A percentile compares a stretch with the other conserved stretches of the same genome.
These are phyloP conservation scores for Phaffia australis DNA, from an alignment of 768 basidiomycete species.

Conservation along the genomic window DNA sequence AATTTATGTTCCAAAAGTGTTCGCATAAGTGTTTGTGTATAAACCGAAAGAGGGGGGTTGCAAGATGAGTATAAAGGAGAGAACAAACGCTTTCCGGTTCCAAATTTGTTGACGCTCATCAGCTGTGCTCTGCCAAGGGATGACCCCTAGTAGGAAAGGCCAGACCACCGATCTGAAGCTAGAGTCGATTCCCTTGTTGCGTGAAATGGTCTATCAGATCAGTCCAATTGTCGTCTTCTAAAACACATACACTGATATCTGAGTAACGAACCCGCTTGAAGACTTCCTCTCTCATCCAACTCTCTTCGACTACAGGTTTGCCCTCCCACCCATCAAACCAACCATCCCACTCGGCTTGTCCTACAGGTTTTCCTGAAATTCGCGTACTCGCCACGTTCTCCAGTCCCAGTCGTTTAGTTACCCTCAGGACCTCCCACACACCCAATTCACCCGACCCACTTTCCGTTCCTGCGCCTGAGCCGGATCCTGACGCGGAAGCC, in stretches of 20 bases:
- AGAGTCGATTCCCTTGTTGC: constrained; percentile 46
- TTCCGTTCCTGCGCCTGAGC: constrained; percentile 47
- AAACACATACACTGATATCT: neutral
- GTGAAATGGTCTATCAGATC: neutral
- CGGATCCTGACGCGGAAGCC: constrained; percentile 16
- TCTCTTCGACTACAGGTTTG: constrained; percentile 27
- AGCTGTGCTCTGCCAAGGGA: constrained; percentile 63
- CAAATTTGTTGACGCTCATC: constrained; percentile 53
- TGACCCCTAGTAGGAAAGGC: constrained; percentile 80
- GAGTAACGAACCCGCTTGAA: constrained; percentile 31
- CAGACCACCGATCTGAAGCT: constrained; percentile 65
- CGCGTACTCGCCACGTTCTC: constrained; percentile 19
- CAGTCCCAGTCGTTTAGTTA: constrained; percentile 20
- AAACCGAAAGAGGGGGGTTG: constrained; percentile 17
- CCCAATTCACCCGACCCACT: constrained; percentile 48
- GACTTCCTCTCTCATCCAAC: constrained; percentile 35
- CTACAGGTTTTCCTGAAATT: neutral
- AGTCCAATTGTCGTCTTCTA: neutral
- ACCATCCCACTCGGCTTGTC: constrained; percentile 15
- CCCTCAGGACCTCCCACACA: constrained; percentile 62
- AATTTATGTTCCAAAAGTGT: neutral
- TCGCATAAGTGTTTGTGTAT: constrained; percentile 29
- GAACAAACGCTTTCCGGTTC: constrained; percentile 52
- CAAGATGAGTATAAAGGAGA: neutral
- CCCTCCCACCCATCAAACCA: constrained; percentile 17